Base-by-base conservation (phyloP, 129 eudicot species). In the Tagetes patula region DNA sequence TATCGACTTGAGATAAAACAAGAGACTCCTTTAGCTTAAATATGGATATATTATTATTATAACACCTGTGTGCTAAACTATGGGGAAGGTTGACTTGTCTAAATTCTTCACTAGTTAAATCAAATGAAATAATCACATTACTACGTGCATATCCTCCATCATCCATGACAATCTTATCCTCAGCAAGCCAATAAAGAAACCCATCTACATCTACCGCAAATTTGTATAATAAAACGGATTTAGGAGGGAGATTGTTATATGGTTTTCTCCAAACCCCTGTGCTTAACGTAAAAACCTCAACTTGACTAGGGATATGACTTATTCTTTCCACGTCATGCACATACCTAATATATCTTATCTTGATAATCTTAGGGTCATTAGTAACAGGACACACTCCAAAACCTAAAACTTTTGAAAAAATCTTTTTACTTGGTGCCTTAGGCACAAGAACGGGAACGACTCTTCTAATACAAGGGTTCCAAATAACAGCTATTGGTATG, bases 401-500 rank as follows among this genome's bases (percentile, higher is more conserved):
- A 72, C 68, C 58, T 10, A 72, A 49, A 4, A 5, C 4, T 32
- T 2, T 3, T n/a, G 30, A 0, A n/a, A 0, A 2, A 8, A 20
- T 20, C 27, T 20, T 20, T 12, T 1, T 0, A 8, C 7, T 1
- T 6, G 3, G 0, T 9, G 0, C 13, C 4, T 27, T 0, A 55
- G 68, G 67, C 8, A 73, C 6, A 43, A 1, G 14, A 43, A 73
- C 3, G 32, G 32, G 9, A 32, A 60, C 32, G 11, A 20, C 37
- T 14, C 59, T 73, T 59, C 69, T 33, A 32, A 73, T 33, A 0
- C 34, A 60, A 59, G 60, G 69, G 33, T 73, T 73, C 69, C 76
- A 60, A 43, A 73, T 6, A 73, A 73, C 59, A 73, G 37, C 69
- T 38, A 6, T 2, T 20, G 0, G 11, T 27, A 0, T 3, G 0